phyloP scores from a whole-genome alignment of 2,329 filamentous ascomycete species.

The Fusarium nygamai region DNA sequence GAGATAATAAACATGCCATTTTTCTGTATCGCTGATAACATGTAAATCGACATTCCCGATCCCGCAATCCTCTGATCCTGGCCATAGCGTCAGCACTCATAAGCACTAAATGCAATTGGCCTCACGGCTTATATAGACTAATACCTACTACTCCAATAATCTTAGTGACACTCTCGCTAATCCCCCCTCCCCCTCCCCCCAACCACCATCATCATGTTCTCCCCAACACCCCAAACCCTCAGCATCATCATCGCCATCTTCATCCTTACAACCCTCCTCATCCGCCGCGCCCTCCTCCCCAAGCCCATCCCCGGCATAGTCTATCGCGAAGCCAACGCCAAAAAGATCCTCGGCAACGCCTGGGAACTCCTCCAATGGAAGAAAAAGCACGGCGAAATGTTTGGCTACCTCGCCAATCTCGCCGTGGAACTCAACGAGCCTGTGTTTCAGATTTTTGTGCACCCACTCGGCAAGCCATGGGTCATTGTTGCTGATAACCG shows the following conservation, averaged over 20 bases:
- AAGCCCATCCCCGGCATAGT: neutral
- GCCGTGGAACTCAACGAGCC: neutral
- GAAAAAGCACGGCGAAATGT: neutral
- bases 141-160: neutral
- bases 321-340: neutral
- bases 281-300: neutral
- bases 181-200: too few species aligned
- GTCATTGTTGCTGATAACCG: neutral
- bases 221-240: neutral
- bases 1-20: neutral
- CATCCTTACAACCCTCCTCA: neutral
- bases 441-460: conserved; percentile 2
- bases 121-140: neutral
- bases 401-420: neutral
- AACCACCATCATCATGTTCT: neutral
- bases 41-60: neutral
- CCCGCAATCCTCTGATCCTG: neutral
- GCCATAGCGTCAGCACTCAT: neutral
- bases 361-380: neutral
- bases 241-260: neutral
- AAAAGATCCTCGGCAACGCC: neutral
- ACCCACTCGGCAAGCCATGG: neutral
- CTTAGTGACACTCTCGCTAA: neutral
- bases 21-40: neutral
- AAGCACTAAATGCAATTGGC: neutral